phyloP scores from a whole-genome alignment of 2,329 filamentous ascomycete genomes.

The Paramyrothecium roridum region DNA sequence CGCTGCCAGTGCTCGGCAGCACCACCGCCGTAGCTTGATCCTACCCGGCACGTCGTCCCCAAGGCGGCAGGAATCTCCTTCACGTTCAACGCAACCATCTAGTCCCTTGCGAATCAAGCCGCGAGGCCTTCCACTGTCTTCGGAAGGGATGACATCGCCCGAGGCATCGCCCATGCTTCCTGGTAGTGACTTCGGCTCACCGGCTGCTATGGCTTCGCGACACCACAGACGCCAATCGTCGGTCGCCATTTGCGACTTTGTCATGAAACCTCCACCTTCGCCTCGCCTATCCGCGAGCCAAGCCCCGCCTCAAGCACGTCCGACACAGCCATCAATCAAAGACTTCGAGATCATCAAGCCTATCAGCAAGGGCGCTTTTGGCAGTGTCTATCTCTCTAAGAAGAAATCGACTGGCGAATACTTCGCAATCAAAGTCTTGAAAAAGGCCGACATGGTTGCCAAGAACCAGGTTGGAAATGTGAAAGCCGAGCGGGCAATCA shows the following conservation, averaged over 20 bases:
- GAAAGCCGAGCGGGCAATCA: constrained; percentile 96
- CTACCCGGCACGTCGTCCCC: constrained; percentile 76
- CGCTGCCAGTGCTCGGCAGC: constrained; percentile 74
- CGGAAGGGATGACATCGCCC: constrained; percentile 73
- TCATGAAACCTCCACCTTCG: constrained; percentile 71
- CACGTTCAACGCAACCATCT: constrained; percentile 72
- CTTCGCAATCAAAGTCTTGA: constrained; percentile 96
- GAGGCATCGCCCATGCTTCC: constrained; percentile 86
- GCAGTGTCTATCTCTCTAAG: constrained; percentile 95
- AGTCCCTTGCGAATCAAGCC: constrained; percentile 89
- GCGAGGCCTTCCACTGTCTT: constrained; percentile 55
- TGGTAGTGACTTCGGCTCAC: constrained; percentile 77
- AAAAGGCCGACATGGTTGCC: constrained; percentile 99
- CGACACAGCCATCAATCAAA: constrained; percentile 93
- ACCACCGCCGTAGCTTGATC: constrained; percentile 83
- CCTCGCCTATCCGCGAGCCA: constrained; percentile 75
- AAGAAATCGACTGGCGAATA: constrained; percentile 99
- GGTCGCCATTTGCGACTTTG: constrained; percentile 70
- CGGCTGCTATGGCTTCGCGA: constrained; percentile 54
- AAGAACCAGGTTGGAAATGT: constrained; percentile 99
- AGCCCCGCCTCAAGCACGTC: constrained; percentile 78
- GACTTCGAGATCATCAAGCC: constrained; percentile 99
- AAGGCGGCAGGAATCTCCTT: constrained; percentile 85
- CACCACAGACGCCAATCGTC: constrained; percentile 92
- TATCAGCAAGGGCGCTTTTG: constrained; percentile 97